Evolutionary conservation across 2,329 filamentous ascomycete species (phyloP).

Genomic region (Sporothrix globosa): DNA sequence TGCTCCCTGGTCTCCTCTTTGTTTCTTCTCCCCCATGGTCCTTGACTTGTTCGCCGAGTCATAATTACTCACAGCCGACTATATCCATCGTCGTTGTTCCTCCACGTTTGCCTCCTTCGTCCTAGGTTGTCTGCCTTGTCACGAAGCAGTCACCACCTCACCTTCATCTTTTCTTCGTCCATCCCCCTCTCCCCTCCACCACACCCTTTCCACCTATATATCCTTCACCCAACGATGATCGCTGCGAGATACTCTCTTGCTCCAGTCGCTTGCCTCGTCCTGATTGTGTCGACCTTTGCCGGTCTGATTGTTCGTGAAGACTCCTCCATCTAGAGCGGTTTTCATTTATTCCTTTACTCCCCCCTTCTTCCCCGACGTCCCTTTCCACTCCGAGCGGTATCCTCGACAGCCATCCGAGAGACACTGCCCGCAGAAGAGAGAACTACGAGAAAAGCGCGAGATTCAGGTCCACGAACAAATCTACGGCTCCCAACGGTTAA

Average conservation of each 20-base stretch:
- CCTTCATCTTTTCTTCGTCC: background rate
- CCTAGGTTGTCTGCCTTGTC: constrained; percentile 17
- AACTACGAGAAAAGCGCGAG: constrained; percentile 34
- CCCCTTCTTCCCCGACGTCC: constrained; percentile 26
- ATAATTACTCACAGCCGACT: constrained; percentile 29
- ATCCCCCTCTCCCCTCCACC: constrained; percentile 18
- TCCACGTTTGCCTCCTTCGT: background rate
- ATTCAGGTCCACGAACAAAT: constrained; percentile 36
- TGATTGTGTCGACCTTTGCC: constrained; percentile 51
- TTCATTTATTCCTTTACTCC: constrained; percentile 43
- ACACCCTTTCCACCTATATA: constrained; percentile 34
- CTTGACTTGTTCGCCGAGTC: constrained; percentile 24
- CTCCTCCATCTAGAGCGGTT: constrained; percentile 46
- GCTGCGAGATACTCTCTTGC: constrained; percentile 55
- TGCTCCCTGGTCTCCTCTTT: constrained; percentile 34
- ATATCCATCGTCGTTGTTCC: constrained; percentile 16
- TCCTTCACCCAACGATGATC: constrained; percentile 57
- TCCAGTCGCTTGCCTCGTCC: constrained; percentile 67
- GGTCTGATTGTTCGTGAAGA: constrained; percentile 61
- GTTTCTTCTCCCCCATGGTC: constrained; percentile 15
- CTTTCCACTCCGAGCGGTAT: constrained; percentile 40
- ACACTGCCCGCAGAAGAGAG: constrained; percentile 27
- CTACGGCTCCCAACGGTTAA: constrained; percentile 34
- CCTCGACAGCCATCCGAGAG: constrained; percentile 14
- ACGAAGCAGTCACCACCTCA: constrained; percentile 20